These are phyloP conservation scores for Epichloe festucae DNA, from an alignment of 2,329 filamentous ascomycete genomes.

Conservation along the genomic window DNA sequence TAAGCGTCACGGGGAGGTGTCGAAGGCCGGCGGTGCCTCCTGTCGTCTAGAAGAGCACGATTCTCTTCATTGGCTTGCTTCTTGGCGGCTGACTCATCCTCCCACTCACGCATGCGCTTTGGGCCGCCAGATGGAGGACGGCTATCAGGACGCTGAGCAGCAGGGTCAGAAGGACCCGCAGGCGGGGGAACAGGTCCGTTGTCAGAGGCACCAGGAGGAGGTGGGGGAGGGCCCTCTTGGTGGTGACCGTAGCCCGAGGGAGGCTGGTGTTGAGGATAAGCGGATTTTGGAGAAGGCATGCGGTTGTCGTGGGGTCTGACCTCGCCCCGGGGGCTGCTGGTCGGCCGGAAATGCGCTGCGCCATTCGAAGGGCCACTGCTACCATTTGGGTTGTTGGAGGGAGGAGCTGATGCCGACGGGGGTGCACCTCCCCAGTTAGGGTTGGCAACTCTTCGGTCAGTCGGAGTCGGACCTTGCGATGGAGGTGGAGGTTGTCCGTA, in stretches of 20 bases:
- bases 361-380: conserved; percentile 30
- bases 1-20: conserved; percentile 58
- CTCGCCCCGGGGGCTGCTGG: conserved; percentile 70
- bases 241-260: conserved; percentile 48
- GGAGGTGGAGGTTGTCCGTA: conserved; percentile 29
- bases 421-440: conserved; percentile 45
- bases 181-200: conserved; percentile 31
- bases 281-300: conserved; percentile 81
- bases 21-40: conserved; percentile 64
- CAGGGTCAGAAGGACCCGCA: conserved; percentile 47
- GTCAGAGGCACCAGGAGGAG: conserved; percentile 50
- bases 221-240: conserved; percentile 35
- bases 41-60: conserved; percentile 74
- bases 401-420: conserved; percentile 26
- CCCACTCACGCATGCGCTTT: conserved; percentile 88
- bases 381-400: conserved; percentile 24
- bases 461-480: conserved; percentile 34
- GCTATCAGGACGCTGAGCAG: conserved; percentile 48
- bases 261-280: conserved; percentile 64
- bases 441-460: conserved; percentile 44
- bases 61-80: conserved; percentile 84
- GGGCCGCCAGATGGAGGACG: conserved; percentile 67
- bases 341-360: conserved; percentile 57
- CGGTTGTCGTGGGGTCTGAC: conserved; percentile 72
- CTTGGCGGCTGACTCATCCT: conserved; percentile 66